Evolutionary conservation across 116 monocot species (phyloP).

Genomic region (Iris pallida): DNA sequence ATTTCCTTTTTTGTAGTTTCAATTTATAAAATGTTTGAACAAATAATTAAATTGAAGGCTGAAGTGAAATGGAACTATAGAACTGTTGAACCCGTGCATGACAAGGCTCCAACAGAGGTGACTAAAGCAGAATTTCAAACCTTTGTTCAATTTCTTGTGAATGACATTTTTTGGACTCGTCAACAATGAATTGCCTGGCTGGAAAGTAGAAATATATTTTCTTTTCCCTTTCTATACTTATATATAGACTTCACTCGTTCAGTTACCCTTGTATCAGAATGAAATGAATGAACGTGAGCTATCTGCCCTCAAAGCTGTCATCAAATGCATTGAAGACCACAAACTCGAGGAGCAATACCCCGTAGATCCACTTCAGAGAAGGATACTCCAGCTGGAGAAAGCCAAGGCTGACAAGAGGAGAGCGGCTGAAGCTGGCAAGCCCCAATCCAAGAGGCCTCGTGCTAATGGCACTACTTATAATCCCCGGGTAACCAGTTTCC

Average conservation of each 20-base stretch:
- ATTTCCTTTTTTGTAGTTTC: too few relatives aligned
- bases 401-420: slow-evolving; percentile 92
- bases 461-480: slow-evolving; percentile 38
- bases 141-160: too few relatives aligned
- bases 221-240: neutral
- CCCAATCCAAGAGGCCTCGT: slow-evolving; percentile 76
- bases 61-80: too few relatives aligned
- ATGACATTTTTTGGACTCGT: too few relatives aligned
- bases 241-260: neutral
- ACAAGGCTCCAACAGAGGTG: too few relatives aligned
- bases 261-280: slow-evolving; percentile 34
- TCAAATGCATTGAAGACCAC: slow-evolving; percentile 84
- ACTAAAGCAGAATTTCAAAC: too few relatives aligned
- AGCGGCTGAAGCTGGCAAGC: slow-evolving; percentile 65
- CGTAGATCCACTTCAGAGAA: slow-evolving; percentile 61
- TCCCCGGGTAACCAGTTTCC: slow-evolving; percentile 19
- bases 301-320: slow-evolving; percentile 54
- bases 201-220: neutral
- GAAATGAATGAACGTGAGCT: slow-evolving; percentile 65
- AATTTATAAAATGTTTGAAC: too few relatives aligned
- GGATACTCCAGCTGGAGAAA: slow-evolving; percentile 66
- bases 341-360: slow-evolving; percentile 69
- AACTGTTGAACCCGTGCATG: too few relatives aligned
- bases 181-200: too few relatives aligned
- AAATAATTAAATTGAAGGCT: too few relatives aligned